Evolutionary conservation across 768 basidiomycete genomes (phyloP), one percentile per base, ranked within the genome.

Genomic region (Auricularia auricula-judae): DNA sequence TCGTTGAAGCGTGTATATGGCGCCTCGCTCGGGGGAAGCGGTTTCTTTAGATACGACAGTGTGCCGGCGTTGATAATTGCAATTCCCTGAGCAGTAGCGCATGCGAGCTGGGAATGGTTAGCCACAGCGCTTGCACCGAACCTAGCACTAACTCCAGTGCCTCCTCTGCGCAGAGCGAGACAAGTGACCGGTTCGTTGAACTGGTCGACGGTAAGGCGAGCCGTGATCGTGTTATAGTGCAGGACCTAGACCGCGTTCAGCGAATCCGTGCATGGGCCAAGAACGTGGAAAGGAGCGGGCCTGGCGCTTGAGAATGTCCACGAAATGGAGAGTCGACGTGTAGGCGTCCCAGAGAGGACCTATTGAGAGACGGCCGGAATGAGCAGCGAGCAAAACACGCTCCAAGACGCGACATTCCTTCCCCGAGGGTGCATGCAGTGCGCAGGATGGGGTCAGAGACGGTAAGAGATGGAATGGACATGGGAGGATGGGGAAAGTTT

Each of bases 1-100:
- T 88, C 87, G 73, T 89, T 87, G 75, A 88, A 86, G 53, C 87
- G 80, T 35, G 80, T 82, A 66, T 81, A 75, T 2, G 75, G 72
- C 11, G 69, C 68, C 43, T 82, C 75, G 29, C 76, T 70, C 10
- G 71, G 67, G n/a, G 79, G 74, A 5, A 88, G 69, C 12, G 87
- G 86, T 72, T 79, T 72, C 64, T 74, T 76, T 66, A 89, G 71
- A 72, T 86, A 83, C 42, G 72, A 74, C 33, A 84, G 69, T 16
- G 80, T 77, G 64, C 76, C 71, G 35, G 71, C 72, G 61, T 80
- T 77, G 35, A 86, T 74, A 35, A 84, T 58, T 10, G 80, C 84
- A 69, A 84, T 85, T 11, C 86, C 86, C 66, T 75, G 71, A 3
- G 78, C 77, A n/a, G 85, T 79, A n/a, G 81, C 79, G 70, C 84